Evolutionary conservation across 164 flowering plant genomes (phyloP), one percentile per base, ranked within the genome.

Genomic region (Amborella trichopoda): DNA sequence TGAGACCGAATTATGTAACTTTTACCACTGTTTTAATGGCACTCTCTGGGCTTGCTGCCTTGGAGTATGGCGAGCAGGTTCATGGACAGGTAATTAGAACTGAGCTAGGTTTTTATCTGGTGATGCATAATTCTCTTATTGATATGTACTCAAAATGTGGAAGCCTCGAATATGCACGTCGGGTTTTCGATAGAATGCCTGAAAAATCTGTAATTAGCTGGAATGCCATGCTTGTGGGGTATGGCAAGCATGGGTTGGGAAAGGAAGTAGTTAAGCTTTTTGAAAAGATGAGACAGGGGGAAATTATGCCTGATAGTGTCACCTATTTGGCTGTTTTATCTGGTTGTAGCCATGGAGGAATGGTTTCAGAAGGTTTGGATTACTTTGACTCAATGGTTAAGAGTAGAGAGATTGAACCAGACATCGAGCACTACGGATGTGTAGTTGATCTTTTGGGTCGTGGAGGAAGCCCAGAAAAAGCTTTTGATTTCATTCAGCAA

Each of bases 91-190:
- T 60, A 14, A 20, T 59, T 36, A 49, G 68, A 23, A 59, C 54
- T 8, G 21, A 52, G 38, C 27, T 65, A 32, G 58, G 61, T 13
- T 46, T 28, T 16, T 55, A 55, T 52, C 39, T 48, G 46, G 68
- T 65, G 43, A 56, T 65, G 33, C 57, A 60, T 9, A 65, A 60
- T 54, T 60, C 65, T 52, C 43, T 65, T 12, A 56, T 65, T 51
- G 65, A 60, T 43, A 65, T 65, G 68, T 65, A 65, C 46, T 51
- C 68, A 16, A 65, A 65, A 58, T 65, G 64, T 50, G 68, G 68
- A 37, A 28, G 37, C 39, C 61, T 52, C 19, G 47, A 44, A 26
- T 55, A 55, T 40, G 39, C 68, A 10, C 55, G 61, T 40, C 55
- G 39, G 52, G 38, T 65, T 44, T 65, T 65, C 28, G 61, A 65